Evolutionary conservation across 148 eudicot species (phyloP).

Genomic region (Bassia scoparia): DNA sequence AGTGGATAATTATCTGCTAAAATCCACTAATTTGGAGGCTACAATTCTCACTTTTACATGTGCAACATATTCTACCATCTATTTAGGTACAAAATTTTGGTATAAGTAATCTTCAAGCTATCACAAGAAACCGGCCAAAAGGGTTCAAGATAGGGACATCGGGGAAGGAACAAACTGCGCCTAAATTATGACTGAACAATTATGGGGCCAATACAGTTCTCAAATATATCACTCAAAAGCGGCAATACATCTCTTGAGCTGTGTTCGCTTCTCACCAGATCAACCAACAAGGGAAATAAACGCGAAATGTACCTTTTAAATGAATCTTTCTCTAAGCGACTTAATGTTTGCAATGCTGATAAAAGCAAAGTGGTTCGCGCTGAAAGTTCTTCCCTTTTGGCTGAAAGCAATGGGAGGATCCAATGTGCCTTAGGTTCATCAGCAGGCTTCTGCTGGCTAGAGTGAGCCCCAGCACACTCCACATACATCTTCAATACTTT

Average conservation of each 20-base stretch:
- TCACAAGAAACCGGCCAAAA: conserved; percentile 7
- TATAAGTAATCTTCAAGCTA: conserved; percentile 17
- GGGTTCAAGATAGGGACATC: background rate
- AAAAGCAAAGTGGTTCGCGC: conserved; percentile 71
- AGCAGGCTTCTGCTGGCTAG: conserved; percentile 30
- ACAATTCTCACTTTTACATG: conserved; percentile 19
- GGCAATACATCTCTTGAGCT: conserved; percentile 31
- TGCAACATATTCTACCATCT: conserved; percentile 27
- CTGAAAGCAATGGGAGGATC: conserved; percentile 74
- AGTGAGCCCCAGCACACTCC: conserved; percentile 50
- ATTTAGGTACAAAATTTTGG: conserved; percentile 36
- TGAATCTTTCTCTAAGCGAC: conserved; percentile 41
- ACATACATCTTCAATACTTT: conserved; percentile 66
- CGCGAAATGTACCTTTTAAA: conserved; percentile 50
- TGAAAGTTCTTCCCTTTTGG: conserved; percentile 77
- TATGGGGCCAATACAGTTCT: conserved; percentile 38
- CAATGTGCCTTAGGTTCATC: conserved; percentile 40
- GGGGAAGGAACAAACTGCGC: background rate
- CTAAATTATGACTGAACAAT: conserved; percentile 23
- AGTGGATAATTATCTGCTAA: background rate
- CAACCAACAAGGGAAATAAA: conserved; percentile 63
- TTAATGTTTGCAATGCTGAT: conserved; percentile 54
- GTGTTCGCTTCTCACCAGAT: conserved; percentile 36
- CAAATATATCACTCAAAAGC: conserved; percentile 31
- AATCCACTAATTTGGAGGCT: conserved; percentile 9